Percentiles rank a stretch among this genome's conserved stretches.
These are phyloP conservation scores for Isabelozyma heimii DNA, from an alignment of 805 yeast genomes.

Conservation along the genomic window DNA sequence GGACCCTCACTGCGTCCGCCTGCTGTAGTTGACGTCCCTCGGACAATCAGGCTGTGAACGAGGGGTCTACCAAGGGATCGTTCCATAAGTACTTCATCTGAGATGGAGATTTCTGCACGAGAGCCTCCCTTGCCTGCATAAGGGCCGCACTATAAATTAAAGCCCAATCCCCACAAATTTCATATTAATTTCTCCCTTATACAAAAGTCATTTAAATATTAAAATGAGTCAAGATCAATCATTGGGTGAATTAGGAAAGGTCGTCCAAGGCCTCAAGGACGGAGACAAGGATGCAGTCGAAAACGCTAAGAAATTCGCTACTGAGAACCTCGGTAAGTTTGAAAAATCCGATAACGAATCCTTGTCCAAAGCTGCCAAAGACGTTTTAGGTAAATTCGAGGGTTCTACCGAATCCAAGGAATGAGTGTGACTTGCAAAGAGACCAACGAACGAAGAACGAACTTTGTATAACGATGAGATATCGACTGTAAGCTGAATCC, in stretches of 20 bases:
- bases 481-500: no score
- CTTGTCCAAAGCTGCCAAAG: conserved; percentile 6
- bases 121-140: no score
- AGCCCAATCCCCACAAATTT: background rate
- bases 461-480: no score
- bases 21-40: no score
- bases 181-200: conserved; percentile 6
- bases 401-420: conserved; percentile 1
- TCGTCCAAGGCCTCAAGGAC: conserved; percentile 5
- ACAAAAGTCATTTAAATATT: background rate
- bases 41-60: no score
- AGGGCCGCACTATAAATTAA: background rate
- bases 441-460: no score
- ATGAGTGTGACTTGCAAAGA: no score
- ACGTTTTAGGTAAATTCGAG: conserved; percentile 7
- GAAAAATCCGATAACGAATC: conserved; percentile 4
- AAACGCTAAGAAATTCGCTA: background rate
- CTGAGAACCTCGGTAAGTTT: conserved; percentile 3
- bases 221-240: conserved; percentile 1
- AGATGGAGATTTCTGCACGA: no score
- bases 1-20: no score
- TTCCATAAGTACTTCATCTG: no score
- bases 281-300: conserved; percentile 4
- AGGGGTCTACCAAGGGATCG: no score
- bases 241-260: conserved; percentile 13